These are phyloP conservation scores for Arctium lappa DNA, from an alignment of 129 eudicot genomes.

Conservation along the genomic window DNA sequence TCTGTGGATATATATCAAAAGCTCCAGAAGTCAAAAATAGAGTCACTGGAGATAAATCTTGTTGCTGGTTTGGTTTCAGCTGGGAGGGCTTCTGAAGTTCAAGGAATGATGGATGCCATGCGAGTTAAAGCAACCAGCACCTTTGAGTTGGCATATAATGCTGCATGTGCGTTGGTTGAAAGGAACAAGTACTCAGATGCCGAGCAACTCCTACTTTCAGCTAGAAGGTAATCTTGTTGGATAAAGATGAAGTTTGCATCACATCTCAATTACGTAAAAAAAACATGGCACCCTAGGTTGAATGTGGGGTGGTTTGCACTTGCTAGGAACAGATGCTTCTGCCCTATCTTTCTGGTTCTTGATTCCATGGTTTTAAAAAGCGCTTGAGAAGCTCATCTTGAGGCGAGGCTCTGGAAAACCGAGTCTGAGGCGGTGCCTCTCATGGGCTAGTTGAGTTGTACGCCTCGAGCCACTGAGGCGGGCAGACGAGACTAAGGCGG, in stretches of 20 bases:
- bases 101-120: constrained; percentile 62
- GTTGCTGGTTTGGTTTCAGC: constrained; percentile 90
- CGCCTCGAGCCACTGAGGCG: too few relatives aligned
- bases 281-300: not conserved
- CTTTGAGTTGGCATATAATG: constrained; percentile 85
- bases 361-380: too few relatives aligned
- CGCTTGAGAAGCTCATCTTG: too few relatives aligned
- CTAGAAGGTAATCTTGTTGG: constrained; percentile 55
- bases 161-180: constrained; percentile 84
- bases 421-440: too few relatives aligned
- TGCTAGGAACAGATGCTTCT: not conserved
- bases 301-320: not conserved
- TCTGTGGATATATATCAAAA: constrained; percentile 70
- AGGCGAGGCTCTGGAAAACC: too few relatives aligned
- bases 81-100: constrained; percentile 88
- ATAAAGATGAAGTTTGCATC: not conserved
- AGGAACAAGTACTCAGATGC: constrained; percentile 70
- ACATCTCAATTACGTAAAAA: constrained; percentile 1
- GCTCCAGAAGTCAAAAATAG: constrained; percentile 76
- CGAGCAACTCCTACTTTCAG: constrained; percentile 81
- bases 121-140: constrained; percentile 81
- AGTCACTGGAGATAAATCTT: constrained; percentile 67
- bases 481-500: too few relatives aligned
- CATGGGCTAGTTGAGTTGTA: too few relatives aligned
- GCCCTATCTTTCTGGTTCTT: not conserved